Percentiles rank a stretch among this genome's conserved stretches.
Evolutionary conservation across 805 yeast genomes (phyloP).

Genomic region (Zygotorulaspora danielsina): DNA sequence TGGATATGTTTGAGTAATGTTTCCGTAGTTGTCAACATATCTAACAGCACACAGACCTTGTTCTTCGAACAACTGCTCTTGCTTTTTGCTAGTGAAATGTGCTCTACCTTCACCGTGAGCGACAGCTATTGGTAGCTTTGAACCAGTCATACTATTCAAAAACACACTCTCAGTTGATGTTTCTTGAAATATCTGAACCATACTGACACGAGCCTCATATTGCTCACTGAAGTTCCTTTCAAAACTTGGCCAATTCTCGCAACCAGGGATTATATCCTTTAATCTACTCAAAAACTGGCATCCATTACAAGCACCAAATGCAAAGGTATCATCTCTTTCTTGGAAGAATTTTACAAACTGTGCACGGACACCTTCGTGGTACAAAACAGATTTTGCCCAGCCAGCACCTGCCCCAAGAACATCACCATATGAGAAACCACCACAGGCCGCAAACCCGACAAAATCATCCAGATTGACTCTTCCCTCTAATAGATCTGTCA

Average conservation of each 20-base stretch:
- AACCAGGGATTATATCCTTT: constrained; percentile 78
- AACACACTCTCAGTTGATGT: constrained; percentile 54
- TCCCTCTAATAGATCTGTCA: constrained; percentile 85
- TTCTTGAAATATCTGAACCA: constrained; percentile 69
- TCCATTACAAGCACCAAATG: constrained; percentile 98
- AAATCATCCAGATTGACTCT: constrained; percentile 68
- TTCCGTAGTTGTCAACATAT: constrained; percentile 89
- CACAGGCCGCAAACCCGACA: constrained; percentile 95
- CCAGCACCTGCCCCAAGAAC: constrained; percentile 98
- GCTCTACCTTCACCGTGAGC: constrained; percentile 99
- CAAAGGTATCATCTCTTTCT: constrained; percentile 85
- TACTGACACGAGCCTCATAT: constrained; percentile 90
- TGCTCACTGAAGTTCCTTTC: constrained; percentile 90
- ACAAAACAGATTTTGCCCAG: constrained; percentile 95
- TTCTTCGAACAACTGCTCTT: constrained; percentile 46
- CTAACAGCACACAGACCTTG: constrained; percentile 61
- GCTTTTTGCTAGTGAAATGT: constrained; percentile 48
- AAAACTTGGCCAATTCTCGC: constrained; percentile 90
- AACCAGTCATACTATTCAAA: constrained; percentile 88
- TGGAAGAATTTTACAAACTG: constrained; percentile 81
- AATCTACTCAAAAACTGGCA: constrained; percentile 92
- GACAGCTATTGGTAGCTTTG: constrained; percentile 90
- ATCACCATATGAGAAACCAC: constrained; percentile 98
- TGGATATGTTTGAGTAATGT: constrained; percentile 77
- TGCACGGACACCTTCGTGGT: constrained; percentile 67